A percentile compares a stretch with the other conserved stretches of the same genome.
Conservation (phyloP, 2,329 filamentous ascomycete genomes). For the Pseudophaeomoniella oleicola region DNA sequence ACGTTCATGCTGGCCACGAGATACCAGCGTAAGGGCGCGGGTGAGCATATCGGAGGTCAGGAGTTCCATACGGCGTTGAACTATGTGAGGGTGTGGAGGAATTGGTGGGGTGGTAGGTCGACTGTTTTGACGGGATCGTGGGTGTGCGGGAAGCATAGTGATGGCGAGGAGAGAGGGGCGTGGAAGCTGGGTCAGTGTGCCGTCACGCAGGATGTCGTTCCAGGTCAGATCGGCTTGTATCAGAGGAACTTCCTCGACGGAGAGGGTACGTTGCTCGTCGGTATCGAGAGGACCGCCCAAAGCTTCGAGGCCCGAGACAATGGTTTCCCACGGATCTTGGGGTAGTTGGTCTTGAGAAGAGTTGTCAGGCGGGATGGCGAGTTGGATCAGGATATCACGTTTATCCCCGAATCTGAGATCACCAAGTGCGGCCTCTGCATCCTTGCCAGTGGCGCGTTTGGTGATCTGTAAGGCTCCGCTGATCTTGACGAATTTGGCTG, state of each 20-base stretch:
- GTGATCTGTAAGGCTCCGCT: slow-evolving; percentile 92
- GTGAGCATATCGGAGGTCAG: slow-evolving; percentile 97
- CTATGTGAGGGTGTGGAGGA: slow-evolving; percentile 84
- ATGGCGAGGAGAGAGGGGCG: slow-evolving; percentile 86
- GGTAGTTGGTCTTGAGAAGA: slow-evolving; percentile 69
- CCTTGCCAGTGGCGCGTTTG: slow-evolving; percentile 84
- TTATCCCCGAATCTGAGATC: slow-evolving; percentile 95
- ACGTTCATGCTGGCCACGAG: slow-evolving; percentile 81
- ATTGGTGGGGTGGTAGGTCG: slow-evolving; percentile 54
- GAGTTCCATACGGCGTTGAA: slow-evolving; percentile 93
- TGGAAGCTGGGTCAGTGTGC: slow-evolving; percentile 69
- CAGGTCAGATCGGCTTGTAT: slow-evolving; percentile 91
- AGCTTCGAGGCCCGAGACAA: slow-evolving; percentile 88
- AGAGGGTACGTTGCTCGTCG: slow-evolving; percentile 68
- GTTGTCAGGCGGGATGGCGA: slow-evolving; percentile 81
- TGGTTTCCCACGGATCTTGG: slow-evolving; percentile 92
- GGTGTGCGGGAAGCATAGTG: slow-evolving; percentile 66
- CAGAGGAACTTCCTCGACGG: slow-evolving; percentile 85
- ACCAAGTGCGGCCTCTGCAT: slow-evolving; percentile 82
- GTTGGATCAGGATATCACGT: slow-evolving; percentile 80
- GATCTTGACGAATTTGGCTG: slow-evolving; percentile 97
- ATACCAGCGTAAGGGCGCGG: slow-evolving; percentile 76
- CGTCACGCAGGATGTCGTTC: slow-evolving; percentile 84
- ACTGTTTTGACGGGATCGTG: slow-evolving; percentile 39
- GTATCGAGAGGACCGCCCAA: slow-evolving; percentile 75